These are phyloP conservation scores for Micractinium conductrix DNA, from an alignment of 139 green algal species.

Conservation along the genomic window DNA sequence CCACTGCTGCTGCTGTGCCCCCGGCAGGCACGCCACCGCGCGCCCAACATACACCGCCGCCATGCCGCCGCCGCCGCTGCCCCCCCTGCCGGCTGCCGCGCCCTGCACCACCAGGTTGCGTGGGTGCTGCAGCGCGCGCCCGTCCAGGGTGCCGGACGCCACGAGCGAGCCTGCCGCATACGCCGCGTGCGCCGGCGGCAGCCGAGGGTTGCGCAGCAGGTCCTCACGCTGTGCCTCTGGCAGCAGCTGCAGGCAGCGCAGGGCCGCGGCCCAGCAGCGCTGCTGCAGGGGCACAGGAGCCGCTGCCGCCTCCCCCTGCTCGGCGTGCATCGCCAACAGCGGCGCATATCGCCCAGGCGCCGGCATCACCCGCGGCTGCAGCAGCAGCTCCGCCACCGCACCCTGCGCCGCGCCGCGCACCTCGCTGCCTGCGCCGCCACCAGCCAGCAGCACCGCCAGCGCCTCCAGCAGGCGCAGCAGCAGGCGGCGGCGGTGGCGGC, in stretches of 20 bases:
- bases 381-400: neutral
- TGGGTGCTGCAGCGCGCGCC: neutral
- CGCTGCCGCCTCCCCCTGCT: too few species aligned
- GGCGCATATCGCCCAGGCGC: neutral
- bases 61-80: neutral
- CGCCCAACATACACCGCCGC: neutral
- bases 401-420: neutral
- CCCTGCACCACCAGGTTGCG: conserved; percentile 3
- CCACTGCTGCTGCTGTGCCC: neutral
- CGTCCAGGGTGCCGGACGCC: neutral
- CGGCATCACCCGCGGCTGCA: conserved; percentile 6
- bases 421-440: too few species aligned
- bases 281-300: too few species aligned
- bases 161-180: neutral
- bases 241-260: conserved; percentile 4
- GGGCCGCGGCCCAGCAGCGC: neutral
- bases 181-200: neutral
- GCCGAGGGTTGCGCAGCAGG: neutral
- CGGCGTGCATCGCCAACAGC: too few species aligned
- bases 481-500: neutral
- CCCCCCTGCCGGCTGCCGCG: neutral
- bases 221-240: neutral
- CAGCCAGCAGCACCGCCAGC: neutral
- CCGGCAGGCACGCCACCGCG: neutral
- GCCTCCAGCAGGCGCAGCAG: neutral